A percentile compares a stretch with the other conserved stretches of the same genome.
phyloP scores from a whole-genome alignment of 2,329 filamentous ascomycete genomes.

The Venturia aucupariae region DNA sequence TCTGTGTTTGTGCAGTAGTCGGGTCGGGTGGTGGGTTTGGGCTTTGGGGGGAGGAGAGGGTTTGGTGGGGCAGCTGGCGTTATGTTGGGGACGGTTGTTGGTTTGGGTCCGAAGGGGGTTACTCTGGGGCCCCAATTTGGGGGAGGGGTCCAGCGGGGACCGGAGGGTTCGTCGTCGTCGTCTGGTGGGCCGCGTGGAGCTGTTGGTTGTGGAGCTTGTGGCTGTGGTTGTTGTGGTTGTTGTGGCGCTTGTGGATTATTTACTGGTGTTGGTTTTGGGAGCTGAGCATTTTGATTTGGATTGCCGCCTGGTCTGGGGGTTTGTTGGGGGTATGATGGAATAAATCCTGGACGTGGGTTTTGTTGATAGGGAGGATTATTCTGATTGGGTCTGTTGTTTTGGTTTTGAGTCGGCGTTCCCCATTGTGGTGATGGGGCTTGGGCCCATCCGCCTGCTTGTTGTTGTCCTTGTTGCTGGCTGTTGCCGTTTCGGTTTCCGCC shows the following conservation, averaged over 20 bases:
- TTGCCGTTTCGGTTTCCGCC: not conserved
- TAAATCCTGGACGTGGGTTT: not conserved
- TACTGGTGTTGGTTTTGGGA: not conserved
- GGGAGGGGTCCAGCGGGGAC: not conserved
- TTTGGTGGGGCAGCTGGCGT: not conserved
- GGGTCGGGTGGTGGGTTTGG: not conserved
- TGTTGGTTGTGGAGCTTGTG: not conserved
- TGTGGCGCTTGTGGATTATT: not conserved
- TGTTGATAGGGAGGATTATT: not conserved
- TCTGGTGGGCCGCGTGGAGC: not conserved
- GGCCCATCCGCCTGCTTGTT: not conserved
- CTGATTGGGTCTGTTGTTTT: not conserved
- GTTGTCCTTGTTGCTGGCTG: not conserved
- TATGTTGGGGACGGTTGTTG: not conserved
- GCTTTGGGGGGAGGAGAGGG: not conserved
- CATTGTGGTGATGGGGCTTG: not conserved
- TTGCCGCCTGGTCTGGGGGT: not conserved
- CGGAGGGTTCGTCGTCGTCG: conserved; percentile 7
- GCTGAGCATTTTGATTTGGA: not conserved
- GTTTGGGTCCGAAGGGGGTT: conserved; percentile 7
- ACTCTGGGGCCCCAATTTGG: conserved; percentile 1
- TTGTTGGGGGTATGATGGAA: not conserved
- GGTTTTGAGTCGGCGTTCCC: not conserved
- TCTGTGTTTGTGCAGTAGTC: not conserved
- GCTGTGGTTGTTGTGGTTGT: not conserved